A percentile compares a stretch with the other conserved stretches of the same genome.
Evolutionary conservation across 495 filamentous ascomycete genomes (phyloP).

Genomic region (Penicillium paxilli): DNA sequence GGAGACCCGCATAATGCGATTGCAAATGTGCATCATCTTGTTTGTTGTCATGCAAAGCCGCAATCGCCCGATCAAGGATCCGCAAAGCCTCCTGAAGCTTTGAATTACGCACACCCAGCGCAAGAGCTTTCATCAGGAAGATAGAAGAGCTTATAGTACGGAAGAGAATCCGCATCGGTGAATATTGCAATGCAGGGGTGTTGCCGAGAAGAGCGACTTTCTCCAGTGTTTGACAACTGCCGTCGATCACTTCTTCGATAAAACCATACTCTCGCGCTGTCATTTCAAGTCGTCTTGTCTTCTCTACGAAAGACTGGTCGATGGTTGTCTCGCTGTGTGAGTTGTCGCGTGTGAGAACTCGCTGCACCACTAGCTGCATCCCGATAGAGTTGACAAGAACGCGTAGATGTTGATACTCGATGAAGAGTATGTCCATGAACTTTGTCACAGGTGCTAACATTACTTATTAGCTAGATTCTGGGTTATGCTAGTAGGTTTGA

Average conservation of each 20-base stretch:
- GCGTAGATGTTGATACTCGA: slow-evolving; percentile 40
- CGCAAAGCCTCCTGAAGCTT: slow-evolving; percentile 34
- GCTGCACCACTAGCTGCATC: slow-evolving; percentile 39
- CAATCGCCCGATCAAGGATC: slow-evolving; percentile 35
- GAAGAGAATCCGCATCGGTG: slow-evolving; percentile 37
- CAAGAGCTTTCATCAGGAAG: slow-evolving; percentile 42
- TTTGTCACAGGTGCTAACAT: not conserved
- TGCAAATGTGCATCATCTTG: slow-evolving; percentile 41
- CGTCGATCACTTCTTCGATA: slow-evolving; percentile 41
- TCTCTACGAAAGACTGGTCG: slow-evolving; percentile 12
- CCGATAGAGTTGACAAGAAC: slow-evolving; percentile 38
- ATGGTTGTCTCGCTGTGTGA: slow-evolving; percentile 9
- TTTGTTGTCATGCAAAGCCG: slow-evolving; percentile 26
- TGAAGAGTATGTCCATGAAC: slow-evolving; percentile 19
- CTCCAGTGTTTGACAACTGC: slow-evolving; percentile 30
- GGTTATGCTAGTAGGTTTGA: not conserved
- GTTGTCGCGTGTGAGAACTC: slow-evolving; percentile 13
- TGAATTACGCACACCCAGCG: slow-evolving; percentile 31
- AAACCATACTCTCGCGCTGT: slow-evolving; percentile 32
- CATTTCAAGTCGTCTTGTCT: slow-evolving; percentile 9
- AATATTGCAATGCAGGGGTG: slow-evolving; percentile 24
- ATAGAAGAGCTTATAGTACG: slow-evolving; percentile 40
- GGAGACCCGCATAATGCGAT: slow-evolving; percentile 34
- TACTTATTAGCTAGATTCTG: not conserved
- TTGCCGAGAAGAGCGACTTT: slow-evolving; percentile 13